Evolutionary conservation across 2,329 filamentous ascomycete species (phyloP), one percentile per base, ranked within the genome.

Genomic region (Fragosphaeria purpurea): DNA sequence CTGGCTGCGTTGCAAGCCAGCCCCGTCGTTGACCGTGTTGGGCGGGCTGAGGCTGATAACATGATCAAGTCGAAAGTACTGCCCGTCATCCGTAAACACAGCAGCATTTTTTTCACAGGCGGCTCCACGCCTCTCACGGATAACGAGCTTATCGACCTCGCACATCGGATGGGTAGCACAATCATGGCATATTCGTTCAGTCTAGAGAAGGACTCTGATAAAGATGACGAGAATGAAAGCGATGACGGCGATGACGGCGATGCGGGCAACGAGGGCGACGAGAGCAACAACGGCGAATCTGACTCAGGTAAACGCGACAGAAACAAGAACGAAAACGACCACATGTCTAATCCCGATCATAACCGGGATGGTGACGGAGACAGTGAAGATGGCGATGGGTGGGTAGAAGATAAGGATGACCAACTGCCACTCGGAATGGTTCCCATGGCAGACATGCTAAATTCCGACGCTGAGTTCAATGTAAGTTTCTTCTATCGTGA

Each of bases 161-260:
- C 86, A 48, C 88, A 95, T 63, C 76, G 80, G 7, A 90, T 95
- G 83, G 89, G 86, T 1, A 90, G 85, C 54, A 81, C 85, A 12
- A 91, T 95, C 57, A 94, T 95, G 88, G 85, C 88, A 0, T 95
- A 95, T 62, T 88, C 88, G 0, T 95, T 95, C 62, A 56, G 53
- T 31, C 50, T 58, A 1, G 89, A 95, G 58, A 76, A 95, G 6
- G 77, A 80, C 45, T 72, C 71, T 7, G 68, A 70, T 5, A 67
- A 65, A 43, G 50, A 50, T 4, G 50, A 54, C n/a, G 52, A 52
- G n/a, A 22, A 12, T 6, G 44, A 46, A 4, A 50, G 41, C n/a
- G n/a, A 44, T 11, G 30, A 45, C 10, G 88, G 94, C 57, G 76
- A 95, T 6, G 76, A 79, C 42, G 71, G 71, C 11, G 65, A 69